Percentiles rank a stretch among this genome's conserved stretches.
These are phyloP conservation scores for Pyrenophora tritici-repentis DNA, from an alignment of 2,329 filamentous ascomycete species.

Conservation along the genomic window DNA sequence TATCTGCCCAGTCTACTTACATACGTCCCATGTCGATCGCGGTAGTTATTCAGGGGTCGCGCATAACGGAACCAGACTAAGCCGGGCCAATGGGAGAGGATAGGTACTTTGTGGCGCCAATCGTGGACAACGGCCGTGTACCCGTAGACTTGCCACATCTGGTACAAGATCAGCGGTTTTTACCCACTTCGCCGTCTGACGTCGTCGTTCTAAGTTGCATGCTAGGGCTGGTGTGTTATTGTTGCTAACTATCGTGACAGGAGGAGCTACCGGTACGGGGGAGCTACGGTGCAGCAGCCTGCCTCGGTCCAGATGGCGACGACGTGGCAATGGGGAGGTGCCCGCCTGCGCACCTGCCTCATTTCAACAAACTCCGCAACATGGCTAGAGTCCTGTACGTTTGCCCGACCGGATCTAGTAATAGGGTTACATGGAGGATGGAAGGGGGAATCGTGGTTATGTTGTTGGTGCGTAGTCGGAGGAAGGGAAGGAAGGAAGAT, in stretches of 20 bases:
- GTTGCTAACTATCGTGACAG: background rate
- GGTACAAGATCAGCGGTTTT: background rate
- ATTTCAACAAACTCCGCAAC: no score
- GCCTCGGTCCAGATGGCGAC: no score
- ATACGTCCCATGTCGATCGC: background rate
- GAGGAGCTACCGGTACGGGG: no score
- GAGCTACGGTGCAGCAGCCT: no score
- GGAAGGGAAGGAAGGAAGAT: no score
- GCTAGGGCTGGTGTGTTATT: background rate
- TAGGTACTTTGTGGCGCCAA: background rate
- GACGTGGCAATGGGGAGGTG: no score
- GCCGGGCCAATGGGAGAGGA: background rate
- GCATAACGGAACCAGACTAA: background rate
- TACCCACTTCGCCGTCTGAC: background rate
- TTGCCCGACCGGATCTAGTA: no score
- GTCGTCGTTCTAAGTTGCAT: background rate
- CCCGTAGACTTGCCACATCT: background rate
- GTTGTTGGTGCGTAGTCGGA: no score
- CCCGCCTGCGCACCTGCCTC: no score
- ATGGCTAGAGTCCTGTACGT: no score
- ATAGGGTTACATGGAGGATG: no score
- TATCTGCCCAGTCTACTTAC: background rate
- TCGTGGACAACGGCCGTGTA: background rate
- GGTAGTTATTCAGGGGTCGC: constrained; percentile 2
- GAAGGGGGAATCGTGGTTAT: no score